Conservation (phyloP, 345 rosid genomes). For the Kandelia obovata region DNA sequence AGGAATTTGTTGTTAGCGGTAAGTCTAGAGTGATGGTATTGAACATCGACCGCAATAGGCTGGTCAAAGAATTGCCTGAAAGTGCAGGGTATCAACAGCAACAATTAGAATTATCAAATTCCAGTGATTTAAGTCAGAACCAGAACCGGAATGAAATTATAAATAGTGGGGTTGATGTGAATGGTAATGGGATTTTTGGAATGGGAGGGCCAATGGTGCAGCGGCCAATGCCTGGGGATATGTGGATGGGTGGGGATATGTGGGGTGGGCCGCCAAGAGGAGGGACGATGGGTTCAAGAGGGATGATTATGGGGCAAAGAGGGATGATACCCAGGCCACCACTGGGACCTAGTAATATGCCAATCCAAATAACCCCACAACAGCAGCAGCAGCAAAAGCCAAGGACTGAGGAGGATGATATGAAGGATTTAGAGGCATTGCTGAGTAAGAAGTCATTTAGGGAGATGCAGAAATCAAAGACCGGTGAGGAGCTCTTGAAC, state of each 20-base stretch:
- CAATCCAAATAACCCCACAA: constrained; percentile 10
- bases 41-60: constrained; percentile 64
- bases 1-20: constrained; percentile 79
- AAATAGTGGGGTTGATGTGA: constrained; percentile 23
- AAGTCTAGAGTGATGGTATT: constrained; percentile 80
- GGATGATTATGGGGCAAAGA: constrained; percentile 37
- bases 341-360: constrained; percentile 26
- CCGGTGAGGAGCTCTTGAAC: constrained; percentile 89
- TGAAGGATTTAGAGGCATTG: constrained; percentile 86
- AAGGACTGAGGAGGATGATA: constrained; percentile 78
- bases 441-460: constrained; percentile 77
- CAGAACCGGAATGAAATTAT: constrained; percentile 13
- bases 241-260: constrained; percentile 53
- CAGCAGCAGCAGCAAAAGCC: constrained; percentile 37
- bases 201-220: constrained; percentile 40
- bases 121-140: constrained; percentile 21
- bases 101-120: constrained; percentile 30
- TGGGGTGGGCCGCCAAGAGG: constrained; percentile 43
- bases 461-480: constrained; percentile 85
- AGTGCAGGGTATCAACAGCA: constrained; percentile 38
- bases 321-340: constrained; percentile 49
- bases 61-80: constrained; percentile 77
- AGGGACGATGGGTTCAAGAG: constrained; percentile 53
- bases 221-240: constrained; percentile 43
- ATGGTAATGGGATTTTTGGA: constrained; percentile 28